Conservation (phyloP, 2,329 filamentous ascomycete genomes). For the Fusarium aywerte region DNA sequence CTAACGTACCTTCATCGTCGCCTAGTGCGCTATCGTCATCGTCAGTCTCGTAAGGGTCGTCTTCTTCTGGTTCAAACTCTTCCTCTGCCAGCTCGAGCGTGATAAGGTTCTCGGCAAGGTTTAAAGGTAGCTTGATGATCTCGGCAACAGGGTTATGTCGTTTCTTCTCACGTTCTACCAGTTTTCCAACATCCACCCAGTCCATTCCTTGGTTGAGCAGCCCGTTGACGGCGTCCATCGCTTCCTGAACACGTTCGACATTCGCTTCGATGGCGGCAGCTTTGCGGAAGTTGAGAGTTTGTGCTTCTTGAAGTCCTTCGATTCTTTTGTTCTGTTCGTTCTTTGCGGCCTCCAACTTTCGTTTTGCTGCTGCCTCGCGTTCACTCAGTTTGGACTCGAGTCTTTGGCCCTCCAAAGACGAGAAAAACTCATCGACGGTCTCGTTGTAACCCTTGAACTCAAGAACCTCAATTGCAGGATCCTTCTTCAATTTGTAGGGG, state of each 20-base stretch:
- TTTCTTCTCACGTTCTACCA: constrained; percentile 88
- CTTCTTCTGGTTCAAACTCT: constrained; percentile 69
- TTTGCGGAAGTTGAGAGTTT: constrained; percentile 86
- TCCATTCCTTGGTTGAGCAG: constrained; percentile 96
- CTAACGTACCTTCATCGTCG: constrained; percentile 51
- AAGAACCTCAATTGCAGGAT: constrained; percentile 73
- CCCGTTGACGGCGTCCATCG: constrained; percentile 90
- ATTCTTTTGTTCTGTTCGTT: constrained; percentile 87
- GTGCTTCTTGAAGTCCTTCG: constrained; percentile 82
- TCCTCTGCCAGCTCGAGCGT: constrained; percentile 82
- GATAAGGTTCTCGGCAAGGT: constrained; percentile 88
- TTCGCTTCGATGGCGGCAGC: constrained; percentile 93
- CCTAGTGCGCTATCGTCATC: constrained; percentile 65
- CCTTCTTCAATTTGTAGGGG: constrained; percentile 79
- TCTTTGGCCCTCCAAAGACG: constrained; percentile 93
- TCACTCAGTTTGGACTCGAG: constrained; percentile 85
- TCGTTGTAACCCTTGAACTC: constrained; percentile 89
- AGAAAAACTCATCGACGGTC: constrained; percentile 96
- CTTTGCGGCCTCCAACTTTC: constrained; percentile 85
- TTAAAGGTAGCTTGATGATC: constrained; percentile 87
- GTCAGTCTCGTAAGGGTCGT: constrained; percentile 72
- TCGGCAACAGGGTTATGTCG: constrained; percentile 85
- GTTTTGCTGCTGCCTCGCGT: constrained; percentile 81
- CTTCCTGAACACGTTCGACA: constrained; percentile 89
- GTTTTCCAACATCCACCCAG: constrained; percentile 88